Percentiles rank a stretch among this genome's conserved stretches.
Conservation (phyloP, 768 basidiomycete species). For the Trametopsis cervina region DNA sequence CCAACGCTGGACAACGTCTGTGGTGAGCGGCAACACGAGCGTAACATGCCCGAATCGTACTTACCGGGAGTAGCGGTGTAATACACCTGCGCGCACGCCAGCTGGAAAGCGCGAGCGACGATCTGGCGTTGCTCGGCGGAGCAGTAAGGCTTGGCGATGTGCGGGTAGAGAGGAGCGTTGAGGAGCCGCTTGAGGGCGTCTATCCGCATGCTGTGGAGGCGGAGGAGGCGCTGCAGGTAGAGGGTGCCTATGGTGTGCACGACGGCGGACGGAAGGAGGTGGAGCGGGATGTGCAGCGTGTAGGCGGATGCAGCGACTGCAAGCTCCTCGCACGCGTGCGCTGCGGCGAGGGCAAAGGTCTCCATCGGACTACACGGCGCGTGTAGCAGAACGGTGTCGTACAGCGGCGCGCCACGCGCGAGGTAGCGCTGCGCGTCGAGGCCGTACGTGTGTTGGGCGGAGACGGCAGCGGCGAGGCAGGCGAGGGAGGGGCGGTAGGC, state of each 20-base stretch:
- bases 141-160: conserved; percentile 58
- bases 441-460: conserved; percentile 52
- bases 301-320: too few relatives aligned
- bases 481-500: conserved; percentile 68
- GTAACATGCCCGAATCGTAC: too few relatives aligned
- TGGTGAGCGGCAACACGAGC: too few relatives aligned
- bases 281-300: too few relatives aligned
- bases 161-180: conserved; percentile 65
- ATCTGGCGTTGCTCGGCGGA: conserved; percentile 63
- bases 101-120: too few relatives aligned
- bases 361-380: conserved; percentile 66
- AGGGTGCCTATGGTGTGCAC: conserved; percentile 64
- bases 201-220: conserved; percentile 72
- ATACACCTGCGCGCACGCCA: too few relatives aligned
- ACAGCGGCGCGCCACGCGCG: conserved; percentile 47
- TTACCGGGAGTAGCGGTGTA: too few relatives aligned
- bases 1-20: too few relatives aligned
- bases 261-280: conserved; percentile 60
- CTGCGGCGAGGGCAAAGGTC: conserved; percentile 64
- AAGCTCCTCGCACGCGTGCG: conserved; percentile 63
- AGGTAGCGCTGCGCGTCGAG: conserved; percentile 41
- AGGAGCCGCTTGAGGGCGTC: conserved; percentile 78
- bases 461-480: conserved; percentile 47
- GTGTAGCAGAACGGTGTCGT: conserved; percentile 52
- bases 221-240: conserved; percentile 77